A percentile compares a stretch with the other conserved stretches of the same genome.
Conservation (phyloP, 2,329 filamentous ascomycete genomes). For the Blumeria graminis region DNA sequence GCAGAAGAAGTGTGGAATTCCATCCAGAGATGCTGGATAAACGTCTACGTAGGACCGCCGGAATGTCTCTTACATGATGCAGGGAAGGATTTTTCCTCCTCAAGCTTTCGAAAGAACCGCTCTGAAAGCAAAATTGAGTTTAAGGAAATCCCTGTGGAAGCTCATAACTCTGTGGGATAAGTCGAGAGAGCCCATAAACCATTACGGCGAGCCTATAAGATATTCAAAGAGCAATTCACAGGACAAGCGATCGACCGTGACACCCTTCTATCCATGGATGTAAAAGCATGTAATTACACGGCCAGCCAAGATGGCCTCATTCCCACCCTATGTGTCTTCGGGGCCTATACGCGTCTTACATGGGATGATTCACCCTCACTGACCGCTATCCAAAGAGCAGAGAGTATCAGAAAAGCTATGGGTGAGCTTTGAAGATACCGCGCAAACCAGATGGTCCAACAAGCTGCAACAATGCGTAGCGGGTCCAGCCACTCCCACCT, state of each 20-base stretch:
- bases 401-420: slow-evolving; percentile 2
- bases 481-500: neutral
- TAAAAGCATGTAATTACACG: slow-evolving; percentile 1
- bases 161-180: too few species aligned
- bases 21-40: slow-evolving; percentile 1
- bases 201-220: neutral
- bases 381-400: neutral
- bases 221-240: neutral
- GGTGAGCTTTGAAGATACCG: slow-evolving; percentile 2
- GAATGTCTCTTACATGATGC: slow-evolving; percentile 1
- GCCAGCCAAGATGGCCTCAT: neutral
- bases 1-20: neutral
- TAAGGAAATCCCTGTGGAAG: too few species aligned
- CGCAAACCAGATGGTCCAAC: neutral
- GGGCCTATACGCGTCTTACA: neutral
- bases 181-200: neutral
- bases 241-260: neutral
- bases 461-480: neutral
- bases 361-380: neutral
- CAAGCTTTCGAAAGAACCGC: slow-evolving; percentile 2
- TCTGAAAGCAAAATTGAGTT: too few species aligned
- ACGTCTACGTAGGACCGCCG: slow-evolving; percentile 2
- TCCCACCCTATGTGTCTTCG: neutral
- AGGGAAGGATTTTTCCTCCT: slow-evolving; percentile 3
- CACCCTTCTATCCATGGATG: neutral